Base-by-base conservation (phyloP, 805 yeast genomes). In the Candida maltosa region DNA sequence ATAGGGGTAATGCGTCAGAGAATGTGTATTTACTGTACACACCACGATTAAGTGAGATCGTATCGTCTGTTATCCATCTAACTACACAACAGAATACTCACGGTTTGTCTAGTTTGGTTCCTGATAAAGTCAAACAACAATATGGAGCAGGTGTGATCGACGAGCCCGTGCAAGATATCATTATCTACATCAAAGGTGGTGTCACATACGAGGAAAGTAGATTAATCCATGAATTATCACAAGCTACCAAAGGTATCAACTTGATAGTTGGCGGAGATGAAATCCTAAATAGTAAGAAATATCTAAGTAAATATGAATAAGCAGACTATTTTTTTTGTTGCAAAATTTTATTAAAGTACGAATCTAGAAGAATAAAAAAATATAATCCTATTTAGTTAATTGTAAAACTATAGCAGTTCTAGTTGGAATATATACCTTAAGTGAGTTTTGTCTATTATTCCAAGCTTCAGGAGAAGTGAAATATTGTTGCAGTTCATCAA, bases 151-250 rank as follows among this genome's bases (percentile, higher is more conserved):
- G 11, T n/a, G 38, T 50, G 37, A n/a, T n/a, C n/a, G 34, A 47
- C 22, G 63, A 64, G 18, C 63, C 67, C 17, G 69, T 75, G 1
- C 85, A 81, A 48, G 89, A 84, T 47, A 64, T 85, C n/a, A 70
- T 85, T 3, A 64, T 85, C 1, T 85, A 79, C 52, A 60, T 84
- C 34, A 77, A 87, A 34, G 97, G 97, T 5, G 98, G 98, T 11
- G 83, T 76, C 2, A 91, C 97, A 1, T 87, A 78, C 54, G 97
- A 91, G 57, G 99, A 93, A 56, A 86, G 95, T 0, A 74, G 96
- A 42, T 60, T 88, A 16, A 78, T 89, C 4, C 78, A 83, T 36
- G 85, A 87, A 41, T 68, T 88, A 43, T 38, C 45, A 28, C 31
- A 40, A 9, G 64, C 76, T 16, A 70, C 67, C 35, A 74, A 73